phyloP scores from a whole-genome alignment of 306 rosid genomes.

The Luffa acutangula region DNA sequence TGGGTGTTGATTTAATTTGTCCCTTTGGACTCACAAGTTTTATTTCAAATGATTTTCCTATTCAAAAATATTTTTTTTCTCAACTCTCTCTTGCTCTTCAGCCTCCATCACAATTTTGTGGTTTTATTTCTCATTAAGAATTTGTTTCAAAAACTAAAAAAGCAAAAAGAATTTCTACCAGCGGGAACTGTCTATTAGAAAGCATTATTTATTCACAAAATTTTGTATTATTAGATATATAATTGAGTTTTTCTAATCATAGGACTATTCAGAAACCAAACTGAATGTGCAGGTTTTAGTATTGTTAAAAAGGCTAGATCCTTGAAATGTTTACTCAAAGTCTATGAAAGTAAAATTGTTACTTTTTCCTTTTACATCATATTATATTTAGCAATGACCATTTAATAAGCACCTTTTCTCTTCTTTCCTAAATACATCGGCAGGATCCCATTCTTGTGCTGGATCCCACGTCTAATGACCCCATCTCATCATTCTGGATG shows the following conservation, averaged over 20 bases:
- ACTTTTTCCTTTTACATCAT: not conserved
- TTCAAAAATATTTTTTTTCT: not conserved
- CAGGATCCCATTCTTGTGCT: slow-evolving; percentile 80
- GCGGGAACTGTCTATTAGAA: not conserved
- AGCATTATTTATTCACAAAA: not conserved
- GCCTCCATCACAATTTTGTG: not conserved
- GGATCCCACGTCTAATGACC: slow-evolving; percentile 58
- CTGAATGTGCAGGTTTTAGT: not conserved
- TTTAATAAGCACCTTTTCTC: not conserved
- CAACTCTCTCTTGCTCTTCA: not conserved
- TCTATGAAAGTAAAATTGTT: not conserved
- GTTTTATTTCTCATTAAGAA: not conserved
- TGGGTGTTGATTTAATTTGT: not conserved
- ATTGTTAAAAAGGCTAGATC: not conserved
- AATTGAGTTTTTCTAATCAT: not conserved
- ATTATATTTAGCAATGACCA: not conserved
- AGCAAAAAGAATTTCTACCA: not conserved
- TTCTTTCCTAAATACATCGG: slow-evolving; percentile 10
- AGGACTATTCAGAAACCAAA: not conserved
- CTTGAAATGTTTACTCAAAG: not conserved
- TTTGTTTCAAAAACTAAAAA: not conserved
- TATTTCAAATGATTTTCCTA: not conserved
- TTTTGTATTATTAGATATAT: not conserved
- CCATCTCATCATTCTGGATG: slow-evolving; percentile 80
- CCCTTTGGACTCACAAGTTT: not conserved